These are phyloP conservation scores for Striga hermonthica DNA, from an alignment of 305 asterid genomes.

Conservation along the genomic window DNA sequence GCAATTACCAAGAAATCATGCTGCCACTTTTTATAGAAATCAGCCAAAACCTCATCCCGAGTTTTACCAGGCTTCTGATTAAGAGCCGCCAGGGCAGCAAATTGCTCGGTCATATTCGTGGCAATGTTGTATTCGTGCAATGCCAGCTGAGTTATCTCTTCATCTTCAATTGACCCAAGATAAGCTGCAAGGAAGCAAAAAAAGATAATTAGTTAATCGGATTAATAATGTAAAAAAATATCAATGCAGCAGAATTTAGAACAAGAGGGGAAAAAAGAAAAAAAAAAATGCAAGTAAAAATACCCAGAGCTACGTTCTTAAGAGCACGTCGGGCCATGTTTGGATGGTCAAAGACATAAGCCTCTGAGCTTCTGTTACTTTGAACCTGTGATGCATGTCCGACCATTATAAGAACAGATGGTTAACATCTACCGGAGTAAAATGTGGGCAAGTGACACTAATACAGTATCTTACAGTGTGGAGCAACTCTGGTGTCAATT, in stretches of 20 bases:
- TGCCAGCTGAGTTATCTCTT: constrained; percentile 61
- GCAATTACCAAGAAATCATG: constrained; percentile 72
- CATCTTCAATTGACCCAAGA: constrained; percentile 79
- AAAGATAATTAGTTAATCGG: neutral
- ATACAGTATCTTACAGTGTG: constrained; percentile 46
- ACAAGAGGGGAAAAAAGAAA: neutral
- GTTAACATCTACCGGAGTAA: neutral
- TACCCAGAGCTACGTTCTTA: constrained; percentile 80
- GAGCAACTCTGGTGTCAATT: constrained; percentile 60
- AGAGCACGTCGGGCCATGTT: constrained; percentile 87
- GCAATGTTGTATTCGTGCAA: constrained; percentile 75
- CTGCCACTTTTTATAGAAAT: constrained; percentile 86
- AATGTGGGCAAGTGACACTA: constrained; percentile 6
- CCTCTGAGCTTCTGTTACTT: constrained; percentile 62
- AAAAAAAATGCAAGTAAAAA: constrained; percentile 11
- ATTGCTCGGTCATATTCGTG: constrained; percentile 88
- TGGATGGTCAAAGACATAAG: constrained; percentile 66
- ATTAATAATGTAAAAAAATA: neutral
- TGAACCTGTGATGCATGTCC: constrained; percentile 42
- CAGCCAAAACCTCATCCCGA: constrained; percentile 84
- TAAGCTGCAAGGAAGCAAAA: constrained; percentile 51
- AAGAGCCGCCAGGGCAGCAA: constrained; percentile 79
- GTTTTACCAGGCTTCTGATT: constrained; percentile 76
- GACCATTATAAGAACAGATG: neutral
- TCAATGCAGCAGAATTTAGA: neutral